A percentile compares a stretch with the other conserved stretches of the same genome.
phyloP scores from a whole-genome alignment of 768 basidiomycete genomes.

The Hortiboletus campestris region DNA sequence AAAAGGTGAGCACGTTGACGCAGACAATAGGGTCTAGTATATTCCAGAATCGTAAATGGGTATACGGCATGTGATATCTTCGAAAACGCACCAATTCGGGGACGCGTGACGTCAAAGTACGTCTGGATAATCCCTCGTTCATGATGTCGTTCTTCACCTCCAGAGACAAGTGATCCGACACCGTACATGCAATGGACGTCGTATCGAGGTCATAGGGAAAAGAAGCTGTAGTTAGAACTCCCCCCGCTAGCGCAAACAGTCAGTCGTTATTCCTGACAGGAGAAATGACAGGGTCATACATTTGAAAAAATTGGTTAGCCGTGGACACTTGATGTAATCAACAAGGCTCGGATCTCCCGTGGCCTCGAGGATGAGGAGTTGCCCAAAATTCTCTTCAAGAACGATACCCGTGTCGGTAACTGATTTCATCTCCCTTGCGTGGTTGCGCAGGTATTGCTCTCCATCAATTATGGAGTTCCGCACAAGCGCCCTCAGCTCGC shows the following conservation, averaged over 20 bases:
- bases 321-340: slow-evolving; percentile 17
- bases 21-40: slow-evolving; percentile 19
- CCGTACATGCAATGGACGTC: slow-evolving; percentile 19
- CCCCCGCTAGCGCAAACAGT: slow-evolving; percentile 2
- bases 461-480: slow-evolving; percentile 17
- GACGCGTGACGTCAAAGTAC: slow-evolving; percentile 20
- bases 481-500: slow-evolving; percentile 13
- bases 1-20: slow-evolving; percentile 19
- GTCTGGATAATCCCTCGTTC: slow-evolving; percentile 22
- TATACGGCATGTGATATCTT: neutral
- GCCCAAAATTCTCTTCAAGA: slow-evolving; percentile 20
- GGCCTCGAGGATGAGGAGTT: slow-evolving; percentile 21
- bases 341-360: slow-evolving; percentile 19
- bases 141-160: slow-evolving; percentile 23
- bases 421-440: slow-evolving; percentile 19
- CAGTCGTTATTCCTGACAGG: neutral
- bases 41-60: neutral
- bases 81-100: slow-evolving; percentile 18
- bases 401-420: slow-evolving; percentile 9
- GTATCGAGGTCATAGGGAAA: slow-evolving; percentile 21
- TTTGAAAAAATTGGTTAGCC: slow-evolving; percentile 22
- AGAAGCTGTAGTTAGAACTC: slow-evolving; percentile 7
- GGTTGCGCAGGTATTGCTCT: slow-evolving; percentile 8
- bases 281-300: neutral
- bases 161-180: slow-evolving; percentile 8